Percentiles rank a stretch among this genome's conserved stretches.
Conservation (phyloP, 2,329 filamentous ascomycete species). For the Paramyrothecium sp. region DNA sequence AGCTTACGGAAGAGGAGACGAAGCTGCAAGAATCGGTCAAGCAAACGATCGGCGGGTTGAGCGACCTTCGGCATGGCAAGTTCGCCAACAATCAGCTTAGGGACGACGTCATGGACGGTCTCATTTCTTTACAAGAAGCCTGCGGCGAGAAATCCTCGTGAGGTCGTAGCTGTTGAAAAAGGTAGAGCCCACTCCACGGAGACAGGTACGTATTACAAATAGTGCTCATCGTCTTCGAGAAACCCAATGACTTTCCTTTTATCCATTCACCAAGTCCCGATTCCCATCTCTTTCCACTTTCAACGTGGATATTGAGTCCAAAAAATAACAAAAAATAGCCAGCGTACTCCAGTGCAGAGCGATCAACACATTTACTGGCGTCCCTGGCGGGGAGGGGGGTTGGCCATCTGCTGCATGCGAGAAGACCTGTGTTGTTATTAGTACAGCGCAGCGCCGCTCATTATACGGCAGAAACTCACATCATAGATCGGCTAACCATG, state of each 20-base stretch:
- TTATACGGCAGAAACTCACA: conserved; percentile 53
- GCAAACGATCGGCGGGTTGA: conserved; percentile 69
- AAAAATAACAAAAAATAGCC: not conserved
- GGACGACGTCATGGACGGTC: conserved; percentile 65
- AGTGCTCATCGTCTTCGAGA: conserved; percentile 1
- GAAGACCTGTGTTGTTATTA: conserved; percentile 34
- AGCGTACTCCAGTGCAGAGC: conserved; percentile 3
- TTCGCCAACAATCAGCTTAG: conserved; percentile 63
- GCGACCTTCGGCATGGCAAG: conserved; percentile 79
- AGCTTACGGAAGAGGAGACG: conserved; percentile 63
- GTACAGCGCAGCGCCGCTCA: conserved; percentile 5
- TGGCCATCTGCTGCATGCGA: conserved; percentile 24
- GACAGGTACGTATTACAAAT: conserved; percentile 12
- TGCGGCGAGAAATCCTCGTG: conserved; percentile 50
- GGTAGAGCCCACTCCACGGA: conserved; percentile 10
- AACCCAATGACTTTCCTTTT: conserved; percentile 2
- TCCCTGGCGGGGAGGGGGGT: conserved; percentile 9
- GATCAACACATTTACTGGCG: conserved; percentile 13
- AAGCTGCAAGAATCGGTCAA: conserved; percentile 59
- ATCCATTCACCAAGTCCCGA: conserved; percentile 10
- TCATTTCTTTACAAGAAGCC: conserved; percentile 54
- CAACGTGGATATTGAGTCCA: not conserved
- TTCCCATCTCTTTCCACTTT: conserved; percentile 10
- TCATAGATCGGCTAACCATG: conserved; percentile 70
- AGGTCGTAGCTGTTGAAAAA: not conserved